Base-by-base conservation (phyloP, 345 rosid species). In the Salix purpurea region DNA sequence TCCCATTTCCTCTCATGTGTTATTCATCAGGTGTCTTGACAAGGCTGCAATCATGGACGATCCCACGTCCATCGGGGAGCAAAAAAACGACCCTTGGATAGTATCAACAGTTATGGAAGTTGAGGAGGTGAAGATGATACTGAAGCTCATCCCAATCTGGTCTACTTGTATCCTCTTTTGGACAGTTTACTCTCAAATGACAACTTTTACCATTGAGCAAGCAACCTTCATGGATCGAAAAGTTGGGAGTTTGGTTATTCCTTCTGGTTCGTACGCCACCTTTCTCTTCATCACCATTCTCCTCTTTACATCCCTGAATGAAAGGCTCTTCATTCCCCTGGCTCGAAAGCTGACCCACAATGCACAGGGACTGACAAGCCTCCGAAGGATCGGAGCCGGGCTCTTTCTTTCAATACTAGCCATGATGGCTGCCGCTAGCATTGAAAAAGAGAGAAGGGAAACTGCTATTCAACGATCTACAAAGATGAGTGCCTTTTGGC, bases 181-280 rank as follows among this genome's bases (percentile, higher is more conserved):
- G 98, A 92, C 98, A 48, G 83, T 92, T 65, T 94, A 94, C 80
- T 92, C 98, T 15, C 98, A 94, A 70, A 94, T 94, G 97, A 92
- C 89, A 4, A 94, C 98, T 23, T 94, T 94, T 85, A 91, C 96
- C 24, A 79, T 92, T 12, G 93, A 92, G 73, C 97, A 94, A 83
- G 98, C 96, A 4, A 85, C 91, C 23, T 73, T 86, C 78, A 94
- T 92, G 98, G 73, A 91, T 73, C 75, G 94, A 62, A 81, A 76
- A 67, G 36, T 94, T 19, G 89, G 97, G 6, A 84, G 88, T 39
- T 83, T 91, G 52, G 40, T 52, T 4, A 54, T 94, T 73, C 97
- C 98, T 37, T 58, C 97, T 0, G 97, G 95, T 13, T 86, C 97
- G 6, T 75, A 84, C 73, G 91, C 97, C 10, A 74, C 91, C 7